A percentile compares a stretch with the other conserved stretches of the same genome.
These are phyloP conservation scores for Epithele typhae DNA, from an alignment of 768 basidiomycete species.

Conservation along the genomic window DNA sequence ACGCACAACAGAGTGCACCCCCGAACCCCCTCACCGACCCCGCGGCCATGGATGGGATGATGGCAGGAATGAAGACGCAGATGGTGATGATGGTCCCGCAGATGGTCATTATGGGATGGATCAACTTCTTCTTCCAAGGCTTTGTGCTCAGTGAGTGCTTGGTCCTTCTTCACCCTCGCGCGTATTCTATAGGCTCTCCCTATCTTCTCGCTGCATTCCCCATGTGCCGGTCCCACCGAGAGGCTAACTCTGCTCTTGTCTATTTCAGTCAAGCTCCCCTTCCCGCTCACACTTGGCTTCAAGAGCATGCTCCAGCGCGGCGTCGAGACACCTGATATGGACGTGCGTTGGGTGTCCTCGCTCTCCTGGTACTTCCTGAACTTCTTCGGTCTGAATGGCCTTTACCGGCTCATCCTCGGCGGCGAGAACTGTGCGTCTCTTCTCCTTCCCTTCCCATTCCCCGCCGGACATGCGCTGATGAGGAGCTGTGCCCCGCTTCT, in stretches of 20 bases:
- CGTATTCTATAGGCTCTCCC: background rate
- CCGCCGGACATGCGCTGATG: slow-evolving; percentile 1
- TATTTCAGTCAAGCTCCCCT: slow-evolving; percentile 83
- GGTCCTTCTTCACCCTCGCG: background rate
- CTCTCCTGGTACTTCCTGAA: slow-evolving; percentile 99
- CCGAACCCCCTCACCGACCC: slow-evolving; percentile 88
- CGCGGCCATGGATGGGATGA: slow-evolving; percentile 94
- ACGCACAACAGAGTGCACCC: slow-evolving; percentile 46
- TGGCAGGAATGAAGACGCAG: slow-evolving; percentile 98
- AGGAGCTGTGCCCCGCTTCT: slow-evolving; percentile 9
- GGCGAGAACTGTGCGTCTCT: slow-evolving; percentile 72
- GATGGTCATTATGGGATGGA: slow-evolving; percentile 99
- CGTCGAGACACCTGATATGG: slow-evolving; percentile 93
- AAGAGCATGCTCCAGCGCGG: slow-evolving; percentile 97
- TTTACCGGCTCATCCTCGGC: slow-evolving; percentile 92
- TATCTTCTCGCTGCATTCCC: too few species aligned
- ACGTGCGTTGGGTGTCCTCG: slow-evolving; percentile 98
- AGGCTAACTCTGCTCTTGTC: background rate
- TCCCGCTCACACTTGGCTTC: slow-evolving; percentile 94
- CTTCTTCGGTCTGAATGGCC: slow-evolving; percentile 94
- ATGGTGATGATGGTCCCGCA: slow-evolving; percentile 99
- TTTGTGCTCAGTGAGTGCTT: slow-evolving; percentile 89
- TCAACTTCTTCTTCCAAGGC: slow-evolving; percentile 99
- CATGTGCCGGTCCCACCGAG: too few species aligned
- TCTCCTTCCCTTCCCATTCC: background rate